Conservation (phyloP, 306 rosid genomes). For the Vigna reflexopilosa region DNA sequence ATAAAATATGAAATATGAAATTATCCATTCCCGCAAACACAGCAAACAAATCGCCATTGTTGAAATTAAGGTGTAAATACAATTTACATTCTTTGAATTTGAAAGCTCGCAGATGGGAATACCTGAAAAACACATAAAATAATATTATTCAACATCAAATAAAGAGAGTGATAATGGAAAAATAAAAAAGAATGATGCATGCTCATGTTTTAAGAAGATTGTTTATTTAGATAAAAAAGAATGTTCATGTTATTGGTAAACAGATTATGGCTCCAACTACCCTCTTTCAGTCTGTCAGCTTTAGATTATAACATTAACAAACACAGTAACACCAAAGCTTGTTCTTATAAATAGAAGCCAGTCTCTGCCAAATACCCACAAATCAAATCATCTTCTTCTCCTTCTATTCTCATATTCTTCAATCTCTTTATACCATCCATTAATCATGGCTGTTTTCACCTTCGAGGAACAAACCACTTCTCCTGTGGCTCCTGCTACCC, state of each 20-base stretch:
- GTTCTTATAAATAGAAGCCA: constrained; percentile 29
- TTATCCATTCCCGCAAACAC: background rate
- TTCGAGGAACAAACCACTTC: constrained; percentile 51
- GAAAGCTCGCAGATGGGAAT: constrained; percentile 5
- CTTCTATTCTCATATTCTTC: background rate
- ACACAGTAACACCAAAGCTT: background rate
- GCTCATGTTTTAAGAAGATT: background rate
- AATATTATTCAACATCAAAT: background rate
- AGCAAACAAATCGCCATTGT: constrained; percentile 9
- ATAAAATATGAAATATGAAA: background rate
- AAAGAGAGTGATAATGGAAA: background rate
- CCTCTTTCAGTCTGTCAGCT: background rate
- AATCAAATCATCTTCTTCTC: background rate
- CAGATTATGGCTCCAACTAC: background rate
- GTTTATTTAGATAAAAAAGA: too few species aligned
- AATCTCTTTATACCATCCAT: background rate
- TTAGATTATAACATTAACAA: too few species aligned
- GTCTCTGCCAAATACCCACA: constrained; percentile 12
- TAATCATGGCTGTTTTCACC: constrained; percentile 61
- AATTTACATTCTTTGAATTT: background rate
- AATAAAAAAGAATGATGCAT: background rate
- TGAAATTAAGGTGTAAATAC: background rate
- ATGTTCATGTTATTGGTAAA: too few species aligned
- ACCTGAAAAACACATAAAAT: constrained; percentile 7
- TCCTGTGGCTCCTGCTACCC: constrained; percentile 44